Evolutionary conservation across 768 basidiomycete species (phyloP), one percentile per base, ranked within the genome.

Genomic region (Suillus cothurnatus): DNA sequence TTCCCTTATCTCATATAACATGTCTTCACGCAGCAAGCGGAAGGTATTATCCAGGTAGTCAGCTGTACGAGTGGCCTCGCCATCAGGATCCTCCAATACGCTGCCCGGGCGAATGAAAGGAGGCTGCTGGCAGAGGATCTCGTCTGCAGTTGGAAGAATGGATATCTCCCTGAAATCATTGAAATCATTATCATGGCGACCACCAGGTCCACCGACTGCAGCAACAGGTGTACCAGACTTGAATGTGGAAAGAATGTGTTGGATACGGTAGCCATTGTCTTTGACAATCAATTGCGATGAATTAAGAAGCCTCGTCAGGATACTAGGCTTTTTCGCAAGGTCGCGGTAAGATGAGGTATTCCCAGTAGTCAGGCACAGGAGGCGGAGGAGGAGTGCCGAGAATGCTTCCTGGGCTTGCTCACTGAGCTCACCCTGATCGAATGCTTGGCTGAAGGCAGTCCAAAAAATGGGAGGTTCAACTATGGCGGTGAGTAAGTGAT

Each of bases 131-230:
- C 76, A 88, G 2, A 64, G 66, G 5, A 89, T 72, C 71, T 91
- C 89, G 53, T 85, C 83, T 0, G 85, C 81, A 7, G 88, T 88
- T 1, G 90, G 90, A 6, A 88, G 74, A 50, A 91, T 86, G n/a
- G 84, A 74, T 26, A 91, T 87, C 11, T 83, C 66, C 7, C 84
- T 84, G 67, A 88, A 91, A 61, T 89, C 81, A 17, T 74, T 74
- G 56, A 85, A 85, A 71, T 91, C 89, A 61, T 91, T 91, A 68
- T 90, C 88, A 63, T 91, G 90, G 4, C 90, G 80, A 4, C 89
- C 89, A 0, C 90, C 90, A 1, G 89, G 85, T 9, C 76, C 73
- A 23, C 71, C 67, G 12, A 60, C 52, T 3, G 58, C 69, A 15
- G 73, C 70, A 19, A 67, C 58, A 7, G 65, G 57, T 7, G 73